These are phyloP conservation scores for Euphorbia tirucalli DNA, from an alignment of 345 rosid species.

Conservation along the genomic window DNA sequence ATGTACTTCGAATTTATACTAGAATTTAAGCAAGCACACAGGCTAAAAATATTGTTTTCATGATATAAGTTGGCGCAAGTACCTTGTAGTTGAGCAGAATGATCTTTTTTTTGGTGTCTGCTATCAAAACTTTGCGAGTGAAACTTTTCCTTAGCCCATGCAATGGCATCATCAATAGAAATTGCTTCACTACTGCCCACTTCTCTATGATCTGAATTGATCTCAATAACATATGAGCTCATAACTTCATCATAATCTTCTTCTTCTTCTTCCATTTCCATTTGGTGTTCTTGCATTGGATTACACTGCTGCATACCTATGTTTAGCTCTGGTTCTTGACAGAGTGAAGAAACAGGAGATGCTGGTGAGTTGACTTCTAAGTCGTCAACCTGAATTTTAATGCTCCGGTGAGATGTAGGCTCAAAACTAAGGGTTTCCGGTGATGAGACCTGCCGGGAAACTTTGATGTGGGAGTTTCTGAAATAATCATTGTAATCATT, in stretches of 20 bases:
- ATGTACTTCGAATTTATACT: no score
- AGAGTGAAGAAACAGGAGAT: slow-evolving; percentile 68
- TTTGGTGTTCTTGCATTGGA: slow-evolving; percentile 30
- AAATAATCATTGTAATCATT: slow-evolving; percentile 26
- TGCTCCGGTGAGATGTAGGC: slow-evolving; percentile 48
- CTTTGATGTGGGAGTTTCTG: slow-evolving; percentile 35
- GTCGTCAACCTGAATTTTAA: slow-evolving; percentile 47
- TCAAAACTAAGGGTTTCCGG: slow-evolving; percentile 69
- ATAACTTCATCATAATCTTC: slow-evolving; percentile 42
- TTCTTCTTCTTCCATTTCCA: slow-evolving; percentile 39
- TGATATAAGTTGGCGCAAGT: not conserved
- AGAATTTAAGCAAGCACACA: no score
- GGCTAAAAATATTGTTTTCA: no score
- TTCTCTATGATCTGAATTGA: slow-evolving; percentile 53
- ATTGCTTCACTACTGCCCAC: slow-evolving; percentile 44
- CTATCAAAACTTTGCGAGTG: slow-evolving; percentile 28
- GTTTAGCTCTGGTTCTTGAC: slow-evolving; percentile 41
- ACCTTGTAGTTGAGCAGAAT: slow-evolving; percentile 33
- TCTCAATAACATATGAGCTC: slow-evolving; percentile 87
- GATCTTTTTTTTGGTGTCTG: slow-evolving; percentile 21
- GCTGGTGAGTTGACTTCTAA: slow-evolving; percentile 66
- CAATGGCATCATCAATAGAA: slow-evolving; percentile 63
- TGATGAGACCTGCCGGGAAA: slow-evolving; percentile 47
- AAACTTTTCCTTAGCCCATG: slow-evolving; percentile 68
- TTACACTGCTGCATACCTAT: slow-evolving; percentile 5